These are phyloP conservation scores for Ganoderma resinaceum DNA, from an alignment of 1,284 basidiomycete genomes.

Conservation along the genomic window DNA sequence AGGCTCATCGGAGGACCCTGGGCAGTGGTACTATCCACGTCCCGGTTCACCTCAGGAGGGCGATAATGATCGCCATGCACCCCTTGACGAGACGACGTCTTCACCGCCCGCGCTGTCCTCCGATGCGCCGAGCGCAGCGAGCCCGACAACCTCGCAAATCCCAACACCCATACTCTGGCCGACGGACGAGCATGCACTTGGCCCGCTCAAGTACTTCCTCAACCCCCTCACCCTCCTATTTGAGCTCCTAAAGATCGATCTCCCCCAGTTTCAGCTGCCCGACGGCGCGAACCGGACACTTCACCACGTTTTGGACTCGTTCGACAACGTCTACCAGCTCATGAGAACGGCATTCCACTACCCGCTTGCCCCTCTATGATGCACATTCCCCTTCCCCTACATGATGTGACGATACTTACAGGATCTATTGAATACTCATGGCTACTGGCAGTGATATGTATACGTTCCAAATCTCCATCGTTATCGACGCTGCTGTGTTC, in stretches of 20 bases:
- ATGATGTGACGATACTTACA: neutral
- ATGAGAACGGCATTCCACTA: slow-evolving; percentile 40
- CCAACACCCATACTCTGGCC: slow-evolving; percentile 18
- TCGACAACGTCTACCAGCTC: slow-evolving; percentile 40
- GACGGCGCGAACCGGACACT: slow-evolving; percentile 33
- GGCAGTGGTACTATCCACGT: slow-evolving; percentile 21
- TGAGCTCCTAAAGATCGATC: slow-evolving; percentile 32
- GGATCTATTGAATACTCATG: slow-evolving; percentile 38
- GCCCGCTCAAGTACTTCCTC: slow-evolving; percentile 21
- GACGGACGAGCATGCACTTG: slow-evolving; percentile 1
- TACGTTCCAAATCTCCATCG: neutral
- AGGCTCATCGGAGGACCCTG: slow-evolving; percentile 4
- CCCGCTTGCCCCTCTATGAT: slow-evolving; percentile 42
- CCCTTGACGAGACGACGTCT: slow-evolving; percentile 8
- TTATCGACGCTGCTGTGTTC: slow-evolving; percentile 3
- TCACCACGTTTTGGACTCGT: slow-evolving; percentile 33
- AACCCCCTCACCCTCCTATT: slow-evolving; percentile 34
- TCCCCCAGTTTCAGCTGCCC: slow-evolving; percentile 22
- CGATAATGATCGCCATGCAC: neutral
- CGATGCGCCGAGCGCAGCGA: slow-evolving; percentile 3
- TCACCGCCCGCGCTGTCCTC: slow-evolving; percentile 2
- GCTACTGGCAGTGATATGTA: neutral
- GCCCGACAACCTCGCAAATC: slow-evolving; percentile 5
- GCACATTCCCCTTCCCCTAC: neutral
- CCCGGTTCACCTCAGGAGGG: slow-evolving; percentile 5